Evolutionary conservation across 495 filamentous ascomycete genomes (phyloP).

Genomic region (Tuber borchii): DNA sequence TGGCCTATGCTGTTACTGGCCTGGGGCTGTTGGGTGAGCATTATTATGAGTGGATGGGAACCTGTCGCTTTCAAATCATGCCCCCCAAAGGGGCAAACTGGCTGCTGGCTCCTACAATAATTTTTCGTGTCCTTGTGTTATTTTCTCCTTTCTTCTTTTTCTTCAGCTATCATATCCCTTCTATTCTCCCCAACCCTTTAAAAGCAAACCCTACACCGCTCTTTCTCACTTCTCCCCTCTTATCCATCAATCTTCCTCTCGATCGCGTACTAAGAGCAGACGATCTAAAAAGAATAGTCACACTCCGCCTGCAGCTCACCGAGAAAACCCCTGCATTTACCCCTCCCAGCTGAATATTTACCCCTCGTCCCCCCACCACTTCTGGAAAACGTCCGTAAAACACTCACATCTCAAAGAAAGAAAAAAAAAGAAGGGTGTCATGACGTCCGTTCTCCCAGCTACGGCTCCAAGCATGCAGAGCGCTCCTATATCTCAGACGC

Average conservation of each 20-base stretch:
- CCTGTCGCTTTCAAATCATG: neutral
- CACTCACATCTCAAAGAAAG: slow-evolving; percentile 7
- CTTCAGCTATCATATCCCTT: neutral
- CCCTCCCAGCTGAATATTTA: slow-evolving; percentile 17
- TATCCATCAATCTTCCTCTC: neutral
- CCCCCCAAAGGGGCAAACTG: neutral
- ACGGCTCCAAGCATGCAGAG: slow-evolving; percentile 29
- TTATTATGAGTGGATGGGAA: neutral
- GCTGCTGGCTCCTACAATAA: neutral
- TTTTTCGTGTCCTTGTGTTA: neutral
- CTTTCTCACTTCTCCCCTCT: neutral
- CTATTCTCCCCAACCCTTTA: neutral
- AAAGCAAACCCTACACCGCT: neutral
- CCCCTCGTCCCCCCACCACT: neutral
- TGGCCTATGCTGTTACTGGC: neutral
- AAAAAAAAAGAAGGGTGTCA: neutral
- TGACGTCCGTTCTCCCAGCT: slow-evolving; percentile 36
- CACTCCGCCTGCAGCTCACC: slow-evolving; percentile 30
- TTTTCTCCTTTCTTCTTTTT: neutral
- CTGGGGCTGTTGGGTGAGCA: neutral
- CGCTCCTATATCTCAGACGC: slow-evolving; percentile 46
- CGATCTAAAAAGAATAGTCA: slow-evolving; percentile 12
- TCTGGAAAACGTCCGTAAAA: slow-evolving; percentile 14
- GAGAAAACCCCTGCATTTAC: slow-evolving; percentile 27
- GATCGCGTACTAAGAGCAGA: neutral